Evolutionary conservation across 495 filamentous ascomycete genomes (phyloP), one percentile per base, ranked within the genome.

Genomic region (Rhypophila decipiens): DNA sequence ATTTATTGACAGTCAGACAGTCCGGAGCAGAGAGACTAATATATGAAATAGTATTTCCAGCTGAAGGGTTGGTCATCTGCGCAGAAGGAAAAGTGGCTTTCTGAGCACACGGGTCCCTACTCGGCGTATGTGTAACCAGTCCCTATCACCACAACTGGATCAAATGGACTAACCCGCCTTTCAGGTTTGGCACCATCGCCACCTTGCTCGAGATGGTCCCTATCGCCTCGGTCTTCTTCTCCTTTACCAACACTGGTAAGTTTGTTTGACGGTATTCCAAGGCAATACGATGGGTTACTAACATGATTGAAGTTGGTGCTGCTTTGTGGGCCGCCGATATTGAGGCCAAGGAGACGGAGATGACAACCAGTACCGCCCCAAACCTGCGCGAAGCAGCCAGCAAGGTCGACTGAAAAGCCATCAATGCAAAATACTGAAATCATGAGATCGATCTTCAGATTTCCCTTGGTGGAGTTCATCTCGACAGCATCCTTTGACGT

Each of bases 291-390:
- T 9, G 33, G 18, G 24, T 22, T 24, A 21, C 56, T 69, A 27
- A 70, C 55, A 44, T 19, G 42, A 15, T 13, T 23, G 46, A 24
- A 72, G 72, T 91, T 41, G 93, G 91, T 1, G 93, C 93, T 20
- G 93, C 90, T 17, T 71, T 98, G 22, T 98, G 89, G 89, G 90
- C 93, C 18, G 84, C 88, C 5, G 91, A 96, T 69, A 77, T 96
- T 44, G 93, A 97, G 67, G 74, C 77, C 49, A 76, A 70, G 50
- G 71, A 69, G 37, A 69, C 57, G 23, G 43, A 60, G 39, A 74
- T 74, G 72, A 60, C 63, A 23, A 52, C 65, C 42, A 70, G 67
- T 24, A 82, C 77, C 9, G 75, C 75, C 17, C 76, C 78, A 1
- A 69, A 60, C 4, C 56, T 83, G 44, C 69, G 69, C 40, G 77